Conservation (phyloP, 2,329 filamentous ascomycete genomes). For the Fusarium guadeloupense region DNA sequence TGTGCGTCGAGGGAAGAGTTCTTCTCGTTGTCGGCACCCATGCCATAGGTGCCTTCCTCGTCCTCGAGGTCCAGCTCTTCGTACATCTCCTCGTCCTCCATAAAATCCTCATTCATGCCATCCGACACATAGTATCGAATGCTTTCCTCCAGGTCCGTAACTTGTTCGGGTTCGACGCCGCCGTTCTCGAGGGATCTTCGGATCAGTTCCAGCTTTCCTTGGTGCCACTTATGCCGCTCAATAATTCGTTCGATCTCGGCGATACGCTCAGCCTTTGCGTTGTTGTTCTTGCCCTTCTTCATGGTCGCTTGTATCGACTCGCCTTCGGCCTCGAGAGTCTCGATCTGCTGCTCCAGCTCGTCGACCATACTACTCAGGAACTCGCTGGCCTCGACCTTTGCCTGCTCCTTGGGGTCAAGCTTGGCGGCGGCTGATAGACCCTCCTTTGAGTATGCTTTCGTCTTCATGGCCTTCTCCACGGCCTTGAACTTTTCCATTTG, state of each 20-base stretch:
- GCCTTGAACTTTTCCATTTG: slow-evolving; percentile 99
- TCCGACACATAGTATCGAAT: slow-evolving; percentile 96
- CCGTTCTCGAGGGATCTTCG: slow-evolving; percentile 92
- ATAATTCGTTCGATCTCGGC: slow-evolving; percentile 84
- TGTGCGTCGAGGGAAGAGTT: slow-evolving; percentile 95
- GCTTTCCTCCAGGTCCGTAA: slow-evolving; percentile 87
- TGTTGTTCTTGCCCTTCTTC: slow-evolving; percentile 94
- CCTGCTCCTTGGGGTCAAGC: slow-evolving; percentile 96
- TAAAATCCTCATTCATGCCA: slow-evolving; percentile 87
- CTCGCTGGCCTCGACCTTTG: slow-evolving; percentile 86
- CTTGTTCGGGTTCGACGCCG: slow-evolving; percentile 85
- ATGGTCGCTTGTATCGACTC: slow-evolving; percentile 86
- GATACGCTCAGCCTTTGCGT: slow-evolving; percentile 84
- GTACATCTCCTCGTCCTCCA: slow-evolving; percentile 94
- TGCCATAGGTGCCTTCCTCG: slow-evolving; percentile 88
- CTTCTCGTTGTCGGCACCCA: slow-evolving; percentile 81
- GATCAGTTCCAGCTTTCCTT: slow-evolving; percentile 89
- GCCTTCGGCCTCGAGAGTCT: slow-evolving; percentile 88
- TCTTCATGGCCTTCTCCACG: slow-evolving; percentile 99
- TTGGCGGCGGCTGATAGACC: slow-evolving; percentile 90
- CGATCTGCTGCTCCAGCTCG: slow-evolving; percentile 92
- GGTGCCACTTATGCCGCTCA: slow-evolving; percentile 97
- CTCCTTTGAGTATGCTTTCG: slow-evolving; percentile 99
- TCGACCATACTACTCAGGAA: slow-evolving; percentile 90
- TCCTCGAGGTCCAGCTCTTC: slow-evolving; percentile 93